These are phyloP conservation scores for Saxophila tyrrhenica DNA, from an alignment of 495 filamentous ascomycete species.

Conservation along the genomic window DNA sequence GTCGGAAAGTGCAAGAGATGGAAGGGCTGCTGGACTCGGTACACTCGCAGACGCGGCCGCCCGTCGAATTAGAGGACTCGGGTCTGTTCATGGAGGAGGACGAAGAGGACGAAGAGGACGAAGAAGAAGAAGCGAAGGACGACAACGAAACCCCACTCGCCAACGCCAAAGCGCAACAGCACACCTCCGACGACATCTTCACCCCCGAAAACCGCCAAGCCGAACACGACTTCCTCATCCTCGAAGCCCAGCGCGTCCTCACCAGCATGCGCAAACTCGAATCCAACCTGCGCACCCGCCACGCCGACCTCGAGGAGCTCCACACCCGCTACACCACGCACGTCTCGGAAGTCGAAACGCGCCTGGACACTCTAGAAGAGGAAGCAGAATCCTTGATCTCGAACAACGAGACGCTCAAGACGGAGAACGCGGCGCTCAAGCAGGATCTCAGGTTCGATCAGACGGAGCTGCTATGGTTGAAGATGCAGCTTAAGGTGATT, in stretches of 20 bases:
- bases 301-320: conserved; percentile 17
- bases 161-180: background rate
- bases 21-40: conserved; percentile 15
- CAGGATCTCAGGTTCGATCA: conserved; percentile 21
- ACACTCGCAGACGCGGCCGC: conserved; percentile 14
- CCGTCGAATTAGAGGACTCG: conserved; percentile 19
- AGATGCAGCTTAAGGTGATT: conserved; percentile 22
- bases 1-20: conserved; percentile 12
- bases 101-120: background rate
- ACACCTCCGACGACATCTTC: background rate
- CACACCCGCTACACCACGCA: conserved; percentile 5
- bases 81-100: conserved; percentile 23
- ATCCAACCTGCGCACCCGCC: conserved; percentile 16
- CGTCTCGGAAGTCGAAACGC: conserved; percentile 3
- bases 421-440: conserved; percentile 17
- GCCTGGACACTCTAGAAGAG: background rate
- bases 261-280: conserved; percentile 2
- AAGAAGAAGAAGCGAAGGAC: conserved; percentile 3
- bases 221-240: conserved; percentile 9
- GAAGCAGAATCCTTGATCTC: background rate
- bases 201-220: conserved; percentile 10
- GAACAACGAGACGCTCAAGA: conserved; percentile 2
- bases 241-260: conserved; percentile 16
- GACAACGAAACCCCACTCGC: background rate
- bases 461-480: conserved; percentile 23